Evolutionary conservation across 2,329 filamentous ascomycete species (phyloP).

Genomic region (Colletotrichum sp.): DNA sequence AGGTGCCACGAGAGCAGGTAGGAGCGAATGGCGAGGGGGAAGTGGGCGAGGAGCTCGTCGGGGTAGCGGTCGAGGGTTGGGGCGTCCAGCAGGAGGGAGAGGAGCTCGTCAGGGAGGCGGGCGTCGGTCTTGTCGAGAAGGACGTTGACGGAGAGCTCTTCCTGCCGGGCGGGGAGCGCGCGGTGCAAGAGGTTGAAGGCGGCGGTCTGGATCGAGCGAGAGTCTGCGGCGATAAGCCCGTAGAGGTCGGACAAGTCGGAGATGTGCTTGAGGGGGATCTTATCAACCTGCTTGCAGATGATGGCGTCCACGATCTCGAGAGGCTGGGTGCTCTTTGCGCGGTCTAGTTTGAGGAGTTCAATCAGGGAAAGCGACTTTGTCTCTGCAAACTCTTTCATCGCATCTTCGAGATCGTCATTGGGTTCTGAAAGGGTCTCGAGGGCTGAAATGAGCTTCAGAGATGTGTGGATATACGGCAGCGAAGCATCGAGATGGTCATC

Average conservation of each 20-base stretch:
- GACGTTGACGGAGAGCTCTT: conserved; percentile 80
- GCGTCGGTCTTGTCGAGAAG: conserved; percentile 74
- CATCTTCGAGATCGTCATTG: conserved; percentile 86
- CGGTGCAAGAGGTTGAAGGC: conserved; percentile 82
- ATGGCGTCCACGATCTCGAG: conserved; percentile 77
- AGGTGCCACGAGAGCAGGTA: conserved; percentile 92
- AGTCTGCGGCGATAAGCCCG: conserved; percentile 75
- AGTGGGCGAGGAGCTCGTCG: conserved; percentile 68
- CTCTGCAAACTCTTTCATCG: conserved; percentile 64
- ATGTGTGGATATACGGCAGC: conserved; percentile 71
- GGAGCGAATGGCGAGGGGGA: conserved; percentile 72
- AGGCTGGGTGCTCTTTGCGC: conserved; percentile 61
- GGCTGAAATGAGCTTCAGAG: conserved; percentile 70
- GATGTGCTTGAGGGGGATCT: conserved; percentile 65
- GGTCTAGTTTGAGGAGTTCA: conserved; percentile 61
- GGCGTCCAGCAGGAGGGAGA: conserved; percentile 81
- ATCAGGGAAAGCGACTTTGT: conserved; percentile 63
- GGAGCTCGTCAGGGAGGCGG: conserved; percentile 79
- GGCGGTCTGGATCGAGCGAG: conserved; percentile 75
- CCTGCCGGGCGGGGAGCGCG: conserved; percentile 78
- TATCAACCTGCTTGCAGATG: conserved; percentile 70
- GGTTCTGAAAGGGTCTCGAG: conserved; percentile 70
- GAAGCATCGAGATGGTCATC: conserved; percentile 47
- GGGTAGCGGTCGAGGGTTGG: conserved; percentile 72
- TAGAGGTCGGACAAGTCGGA: conserved; percentile 73